Percentiles rank a stretch among this genome's conserved stretches.
Conservation (phyloP, 1,139 yeast genomes). For the Geotrichum aggregatum region DNA sequence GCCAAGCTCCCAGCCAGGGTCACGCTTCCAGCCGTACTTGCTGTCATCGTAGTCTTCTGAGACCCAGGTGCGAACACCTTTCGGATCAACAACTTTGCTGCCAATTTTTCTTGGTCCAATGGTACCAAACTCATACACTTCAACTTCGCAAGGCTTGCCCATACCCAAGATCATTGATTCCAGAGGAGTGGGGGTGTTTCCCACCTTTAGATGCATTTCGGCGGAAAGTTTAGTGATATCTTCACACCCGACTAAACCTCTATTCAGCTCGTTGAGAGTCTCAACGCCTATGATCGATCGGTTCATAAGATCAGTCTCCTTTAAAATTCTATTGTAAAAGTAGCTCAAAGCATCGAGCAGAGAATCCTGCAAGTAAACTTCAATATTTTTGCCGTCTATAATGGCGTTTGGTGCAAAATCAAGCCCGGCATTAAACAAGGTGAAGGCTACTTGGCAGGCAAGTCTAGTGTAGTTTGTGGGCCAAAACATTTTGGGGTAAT, state of each 20-base stretch:
- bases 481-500: slow-evolving; percentile 87
- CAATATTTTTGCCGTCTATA: slow-evolving; percentile 66
- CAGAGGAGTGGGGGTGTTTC: slow-evolving; percentile 37
- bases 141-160: slow-evolving; percentile 66
- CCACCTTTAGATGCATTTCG: slow-evolving; percentile 35
- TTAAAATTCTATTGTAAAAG: slow-evolving; percentile 49
- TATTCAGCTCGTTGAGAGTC: slow-evolving; percentile 70
- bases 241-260: slow-evolving; percentile 34
- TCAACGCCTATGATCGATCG: slow-evolving; percentile 63
- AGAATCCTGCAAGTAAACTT: slow-evolving; percentile 63
- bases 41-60: slow-evolving; percentile 42
- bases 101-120: slow-evolving; percentile 72
- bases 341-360: slow-evolving; percentile 52
- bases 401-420: slow-evolving; percentile 62
- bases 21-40: slow-evolving; percentile 64
- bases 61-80: slow-evolving; percentile 63
- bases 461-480: slow-evolving; percentile 77
- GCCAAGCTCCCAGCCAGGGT: slow-evolving; percentile 60
- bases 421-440: slow-evolving; percentile 77
- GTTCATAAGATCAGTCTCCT: slow-evolving; percentile 54
- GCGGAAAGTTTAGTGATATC: slow-evolving; percentile 33
- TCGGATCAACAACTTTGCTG: slow-evolving; percentile 55
- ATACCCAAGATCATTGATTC: slow-evolving; percentile 53
- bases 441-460: slow-evolving; percentile 78
- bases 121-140: slow-evolving; percentile 58